Evolutionary conservation across 352 stramenopile genomes (phyloP), one percentile per base, ranked within the genome.

Genomic region (Phytophthora hibernalis): DNA sequence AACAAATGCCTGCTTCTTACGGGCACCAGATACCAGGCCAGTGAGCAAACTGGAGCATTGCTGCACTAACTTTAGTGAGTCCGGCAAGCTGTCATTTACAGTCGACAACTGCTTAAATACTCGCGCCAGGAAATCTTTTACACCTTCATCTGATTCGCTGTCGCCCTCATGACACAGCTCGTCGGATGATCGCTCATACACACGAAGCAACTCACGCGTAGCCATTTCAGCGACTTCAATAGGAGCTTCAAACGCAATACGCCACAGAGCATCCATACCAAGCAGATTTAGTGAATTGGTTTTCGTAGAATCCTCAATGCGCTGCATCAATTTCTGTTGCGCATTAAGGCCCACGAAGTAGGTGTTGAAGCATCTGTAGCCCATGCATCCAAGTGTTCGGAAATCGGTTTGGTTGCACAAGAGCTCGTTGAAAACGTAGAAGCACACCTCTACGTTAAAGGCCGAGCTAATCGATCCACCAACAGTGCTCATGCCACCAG

Each of bases 311-410:
- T 63, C 55, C 20, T 77, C 44, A 45, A 16, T 53, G 33, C 24
- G 51, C 15, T 76, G 69, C 30, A 81, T 47, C 54, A 76, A 38
- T 22, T 85, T 84, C 7, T 77, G 78, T 20, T 85, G 76, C 15
- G 80, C 69, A 58, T 96, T 96, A 37, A 96, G 42, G 1, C 75
- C 82, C 11, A 93, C 77, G 59, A 96, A 96, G 40, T 93, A 96
- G 12, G 86, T 93, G 60, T 95, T 85, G 26, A 96, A 96, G 49
- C 89, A 96, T 51, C 90, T 87, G 65, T 96, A 96, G 1, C 89
- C 89, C 54, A 92, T 75, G 13, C 71, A 81, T 4, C 87, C 86
- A 40, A 96, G 72, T 5, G 80, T 87, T 45, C 66, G 56, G 21
- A 92, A 93, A 65, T 93, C 83, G 5, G 87, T 95, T 61, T 91